Evolutionary conservation across 371 early-diverging fungal species (phyloP), one percentile per base, ranked within the genome.

Genomic region (Mucor velutinosus): DNA sequence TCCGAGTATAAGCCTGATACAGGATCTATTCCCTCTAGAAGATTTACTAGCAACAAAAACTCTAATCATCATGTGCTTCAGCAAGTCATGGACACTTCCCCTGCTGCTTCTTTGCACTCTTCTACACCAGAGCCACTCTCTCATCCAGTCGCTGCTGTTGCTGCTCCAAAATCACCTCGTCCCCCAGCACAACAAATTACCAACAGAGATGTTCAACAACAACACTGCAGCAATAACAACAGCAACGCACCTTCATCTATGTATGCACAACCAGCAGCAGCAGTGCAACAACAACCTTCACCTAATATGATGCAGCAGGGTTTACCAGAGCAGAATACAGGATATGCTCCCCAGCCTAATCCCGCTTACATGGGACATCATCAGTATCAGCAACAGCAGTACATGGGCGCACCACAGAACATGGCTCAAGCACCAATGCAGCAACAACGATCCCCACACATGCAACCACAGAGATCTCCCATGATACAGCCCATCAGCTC

Each of bases 131-230:
- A 57, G 10, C 29, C 51, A 14, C 41, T 49, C 0, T 14, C 58
- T 12, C 25, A 39, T 39, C 66, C 70, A 7, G 51, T 58, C 5
- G 35, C 60, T 47, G 43, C 76, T 43, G 49, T 59, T 7, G 37
- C 60, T 49, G 45, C 76, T 43, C 76, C 76, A 12, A 76, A 70
- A 64, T 76, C 76, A 7, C 76, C 73, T 2, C 69, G 73, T 21
- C 73, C 73, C 23, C 57, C 69, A 35, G 21, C 69, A 3, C 73
- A 71, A 11, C 60, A 58, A 10, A 62, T 71, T 10, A 2, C 19
- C 11, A n/a, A n/a, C n/a, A 11, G 33, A 12, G 35, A 66, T 29
- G 32, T 32, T 49, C 49, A 49, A 49, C 33, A 33, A 33, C 30
- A 30, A 2, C 30, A 30, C n/a, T 30, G 33, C 4, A 33, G 33